Base-by-base conservation (phyloP, 352 stramenopile species). In the Phytopythium boreale region DNA sequence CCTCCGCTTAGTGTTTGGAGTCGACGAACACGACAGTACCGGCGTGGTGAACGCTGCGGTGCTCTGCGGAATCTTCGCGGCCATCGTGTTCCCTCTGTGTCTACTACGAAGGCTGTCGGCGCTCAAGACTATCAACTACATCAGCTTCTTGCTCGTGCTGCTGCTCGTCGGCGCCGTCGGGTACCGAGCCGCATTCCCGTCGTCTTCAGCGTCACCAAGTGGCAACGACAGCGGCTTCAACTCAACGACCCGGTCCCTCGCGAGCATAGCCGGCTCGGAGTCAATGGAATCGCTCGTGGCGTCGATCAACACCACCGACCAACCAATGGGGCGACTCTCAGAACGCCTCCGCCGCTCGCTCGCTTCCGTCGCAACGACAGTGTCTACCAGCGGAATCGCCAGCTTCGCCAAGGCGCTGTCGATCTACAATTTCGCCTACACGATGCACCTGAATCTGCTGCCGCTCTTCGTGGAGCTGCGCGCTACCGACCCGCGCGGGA, bases 391-490 rank as follows among this genome's bases (percentile, higher is more conserved):
- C 4, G 55, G 61, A 4, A 34, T 58, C 12, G 6, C 53, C 56
- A 26, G 20, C 22, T 57, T 83, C 8, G 68, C 81, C 29, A 75
- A 90, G 59, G 67, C 76, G 14, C 63, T 89, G 39, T 90, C 82
- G 22, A 86, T 93, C 68, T 91, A 88, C 79, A 91, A 86, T 62
- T 91, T 88, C 51, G 82, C 79, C 1, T 93, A 89, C 66, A 89
- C 90, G 69, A 87, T 90, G 76, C 85, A 89, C 17, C 69, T 91
- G 59, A 93, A 93, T 56, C 59, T 93, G 26, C 62, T 93, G 29
- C 82, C 84, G 62, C 64, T 93, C n/a, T 91, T 89, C 59, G 73
- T 82, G 27, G 76, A 89, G 49, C 70, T 89, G 6, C 76, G 82
- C 6, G 75, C 63, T 44, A 31, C 56, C 43, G 71, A 71, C 12